These are phyloP conservation scores for Dysphania ambrosioides DNA, from an alignment of 148 eudicot species.

Conservation along the genomic window DNA sequence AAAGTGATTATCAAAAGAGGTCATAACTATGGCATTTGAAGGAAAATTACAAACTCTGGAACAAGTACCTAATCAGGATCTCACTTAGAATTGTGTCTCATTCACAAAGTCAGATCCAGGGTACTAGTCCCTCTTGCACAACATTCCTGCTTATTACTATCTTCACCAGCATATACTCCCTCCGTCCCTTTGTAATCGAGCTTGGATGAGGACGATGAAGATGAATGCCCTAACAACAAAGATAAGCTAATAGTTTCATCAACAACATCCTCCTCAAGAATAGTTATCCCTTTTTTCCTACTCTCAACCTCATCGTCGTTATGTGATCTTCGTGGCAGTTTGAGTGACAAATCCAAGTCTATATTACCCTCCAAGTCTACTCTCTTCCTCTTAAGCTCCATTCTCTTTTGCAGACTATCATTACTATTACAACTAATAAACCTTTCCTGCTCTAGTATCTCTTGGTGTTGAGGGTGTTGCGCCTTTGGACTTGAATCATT, in stretches of 20 bases:
- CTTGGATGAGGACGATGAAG: slow-evolving; percentile 37
- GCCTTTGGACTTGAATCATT: not conserved
- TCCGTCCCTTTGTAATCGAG: slow-evolving; percentile 25
- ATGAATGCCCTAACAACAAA: slow-evolving; percentile 33
- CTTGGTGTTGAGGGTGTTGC: slow-evolving; percentile 11
- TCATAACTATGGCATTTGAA: slow-evolving; percentile 15
- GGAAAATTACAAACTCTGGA: slow-evolving; percentile 26
- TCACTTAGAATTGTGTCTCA: slow-evolving; percentile 58
- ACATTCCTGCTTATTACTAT: slow-evolving; percentile 22
- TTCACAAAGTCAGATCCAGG: slow-evolving; percentile 86
- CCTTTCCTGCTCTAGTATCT: not conserved
- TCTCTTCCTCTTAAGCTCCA: slow-evolving; percentile 41
- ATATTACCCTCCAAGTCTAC: not conserved
- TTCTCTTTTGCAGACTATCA: slow-evolving; percentile 9
- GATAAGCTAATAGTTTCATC: slow-evolving; percentile 22
- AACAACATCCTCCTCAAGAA: slow-evolving; percentile 27
- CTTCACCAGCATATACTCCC: slow-evolving; percentile 14
- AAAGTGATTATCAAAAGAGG: too few species aligned
- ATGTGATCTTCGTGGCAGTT: slow-evolving; percentile 16
- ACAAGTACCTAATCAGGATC: slow-evolving; percentile 76
- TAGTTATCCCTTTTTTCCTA: not conserved
- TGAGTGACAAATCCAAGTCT: slow-evolving; percentile 52
- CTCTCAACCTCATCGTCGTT: not conserved
- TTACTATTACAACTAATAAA: not conserved
- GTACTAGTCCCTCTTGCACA: slow-evolving; percentile 56